Percentiles rank a stretch among this genome's conserved stretches.
These are phyloP conservation scores for Metschnikowia kunwiensis DNA, from an alignment of 805 yeast genomes.

Conservation along the genomic window DNA sequence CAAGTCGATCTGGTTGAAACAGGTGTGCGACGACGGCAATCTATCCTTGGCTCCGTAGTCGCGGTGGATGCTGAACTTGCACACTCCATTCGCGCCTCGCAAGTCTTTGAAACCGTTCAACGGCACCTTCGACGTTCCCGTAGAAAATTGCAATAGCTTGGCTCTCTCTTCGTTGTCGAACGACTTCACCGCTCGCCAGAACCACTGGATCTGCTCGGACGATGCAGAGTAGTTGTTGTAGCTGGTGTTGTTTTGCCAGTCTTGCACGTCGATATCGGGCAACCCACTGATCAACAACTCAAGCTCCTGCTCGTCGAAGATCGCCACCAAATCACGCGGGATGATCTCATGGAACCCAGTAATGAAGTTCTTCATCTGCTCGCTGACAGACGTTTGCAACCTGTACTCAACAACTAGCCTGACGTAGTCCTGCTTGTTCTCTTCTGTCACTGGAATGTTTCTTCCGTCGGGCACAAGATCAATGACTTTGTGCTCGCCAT, in stretches of 20 bases:
- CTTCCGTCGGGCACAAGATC: conserved; percentile 84
- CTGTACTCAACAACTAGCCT: conserved; percentile 81
- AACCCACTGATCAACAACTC: conserved; percentile 90
- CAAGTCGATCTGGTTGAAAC: conserved; percentile 90
- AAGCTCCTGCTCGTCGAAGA: conserved; percentile 93
- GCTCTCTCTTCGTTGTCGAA: conserved; percentile 95
- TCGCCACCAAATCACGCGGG: conserved; percentile 74
- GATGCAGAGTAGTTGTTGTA: conserved; percentile 80
- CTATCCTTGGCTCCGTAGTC: conserved; percentile 84
- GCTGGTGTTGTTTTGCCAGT: conserved; percentile 85
- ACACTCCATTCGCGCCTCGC: conserved; percentile 81
- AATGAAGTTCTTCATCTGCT: conserved; percentile 81
- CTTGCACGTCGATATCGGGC: conserved; percentile 94
- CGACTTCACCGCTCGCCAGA: conserved; percentile 96
- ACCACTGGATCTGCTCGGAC: conserved; percentile 89
- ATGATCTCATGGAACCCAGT: conserved; percentile 89
- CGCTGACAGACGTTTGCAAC: conserved; percentile 75
- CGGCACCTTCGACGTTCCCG: conserved; percentile 97
- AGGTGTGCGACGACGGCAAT: conserved; percentile 93
- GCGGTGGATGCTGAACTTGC: conserved; percentile 84
- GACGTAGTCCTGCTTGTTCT: conserved; percentile 87
- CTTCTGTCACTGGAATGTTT: conserved; percentile 82
- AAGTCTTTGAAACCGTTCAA: conserved; percentile 88
- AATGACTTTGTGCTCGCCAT: conserved; percentile 80
- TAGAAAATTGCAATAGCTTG: conserved; percentile 87